Evolutionary conservation across 345 rosid genomes (phyloP).

Genomic region (Isatis tinctoria): DNA sequence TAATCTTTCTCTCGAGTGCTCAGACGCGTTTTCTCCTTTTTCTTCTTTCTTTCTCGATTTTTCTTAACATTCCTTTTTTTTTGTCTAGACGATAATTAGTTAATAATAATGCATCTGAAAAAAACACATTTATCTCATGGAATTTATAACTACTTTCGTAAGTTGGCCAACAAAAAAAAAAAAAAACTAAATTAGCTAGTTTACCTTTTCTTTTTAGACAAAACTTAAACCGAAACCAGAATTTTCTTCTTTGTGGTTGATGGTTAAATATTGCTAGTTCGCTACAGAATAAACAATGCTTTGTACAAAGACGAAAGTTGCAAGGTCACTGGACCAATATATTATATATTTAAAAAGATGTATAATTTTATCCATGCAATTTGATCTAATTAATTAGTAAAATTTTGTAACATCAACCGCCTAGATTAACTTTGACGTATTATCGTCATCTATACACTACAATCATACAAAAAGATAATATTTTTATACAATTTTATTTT

Average conservation of each 20-base stretch:
- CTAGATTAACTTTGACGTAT: background rate
- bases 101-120: background rate
- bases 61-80: background rate
- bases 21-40: slow-evolving; percentile 31
- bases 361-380: background rate
- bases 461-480: too few relatives aligned
- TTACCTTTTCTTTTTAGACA: background rate
- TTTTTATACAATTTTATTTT: too few relatives aligned
- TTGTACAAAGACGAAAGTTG: background rate
- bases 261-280: background rate
- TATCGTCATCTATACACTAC: background rate
- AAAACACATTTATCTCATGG: background rate
- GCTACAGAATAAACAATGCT: background rate
- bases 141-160: background rate
- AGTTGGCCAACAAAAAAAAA: background rate
- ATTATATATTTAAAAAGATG: background rate
- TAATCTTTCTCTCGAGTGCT: slow-evolving; percentile 26
- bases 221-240: background rate
- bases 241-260: background rate
- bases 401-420: background rate
- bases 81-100: background rate
- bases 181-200: background rate
- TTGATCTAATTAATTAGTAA: background rate
- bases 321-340: background rate
- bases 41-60: slow-evolving; percentile 1